phyloP scores from a whole-genome alignment of 139 green algal genomes.

The Coccomyxa sp. region DNA sequence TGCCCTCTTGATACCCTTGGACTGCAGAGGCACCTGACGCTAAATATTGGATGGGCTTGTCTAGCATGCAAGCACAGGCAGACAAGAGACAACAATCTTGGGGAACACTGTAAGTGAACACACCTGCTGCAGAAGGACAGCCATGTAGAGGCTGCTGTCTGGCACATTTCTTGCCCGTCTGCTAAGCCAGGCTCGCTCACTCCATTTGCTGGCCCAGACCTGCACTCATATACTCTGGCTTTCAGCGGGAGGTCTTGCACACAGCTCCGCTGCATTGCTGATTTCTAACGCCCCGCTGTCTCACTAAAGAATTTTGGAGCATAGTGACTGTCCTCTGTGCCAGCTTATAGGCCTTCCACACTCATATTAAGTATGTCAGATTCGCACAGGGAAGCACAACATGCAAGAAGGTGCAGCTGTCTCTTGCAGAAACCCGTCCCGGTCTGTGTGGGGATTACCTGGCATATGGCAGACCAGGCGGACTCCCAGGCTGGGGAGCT shows the following conservation, averaged over 20 bases:
- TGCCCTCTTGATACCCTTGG: neutral
- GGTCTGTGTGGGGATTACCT: slow-evolving; percentile 12
- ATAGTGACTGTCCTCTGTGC: no score
- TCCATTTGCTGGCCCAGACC: slow-evolving; percentile 89
- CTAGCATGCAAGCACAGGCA: neutral
- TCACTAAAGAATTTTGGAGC: no score
- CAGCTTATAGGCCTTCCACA: no score
- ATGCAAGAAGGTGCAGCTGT: no score
- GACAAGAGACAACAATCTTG: neutral
- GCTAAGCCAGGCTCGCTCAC: slow-evolving; percentile 70
- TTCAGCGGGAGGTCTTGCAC: no score
- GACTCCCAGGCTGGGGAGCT: slow-evolving; percentile 22
- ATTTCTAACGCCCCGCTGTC: no score
- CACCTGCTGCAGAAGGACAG: slow-evolving; percentile 72
- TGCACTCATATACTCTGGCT: no score
- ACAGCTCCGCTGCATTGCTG: no score
- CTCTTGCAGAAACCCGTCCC: no score
- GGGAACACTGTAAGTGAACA: slow-evolving; percentile 1
- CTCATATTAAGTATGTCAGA: no score
- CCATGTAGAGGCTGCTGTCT: slow-evolving; percentile 78
- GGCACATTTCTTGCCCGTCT: slow-evolving; percentile 49
- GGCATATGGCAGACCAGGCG: slow-evolving; percentile 69
- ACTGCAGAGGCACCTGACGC: neutral
- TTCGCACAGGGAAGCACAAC: no score
- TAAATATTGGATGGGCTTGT: no score